Evolutionary conservation across 768 basidiomycete species (phyloP), one percentile per base, ranked within the genome.

Genomic region (Porphyrellus cyaneotinctus): DNA sequence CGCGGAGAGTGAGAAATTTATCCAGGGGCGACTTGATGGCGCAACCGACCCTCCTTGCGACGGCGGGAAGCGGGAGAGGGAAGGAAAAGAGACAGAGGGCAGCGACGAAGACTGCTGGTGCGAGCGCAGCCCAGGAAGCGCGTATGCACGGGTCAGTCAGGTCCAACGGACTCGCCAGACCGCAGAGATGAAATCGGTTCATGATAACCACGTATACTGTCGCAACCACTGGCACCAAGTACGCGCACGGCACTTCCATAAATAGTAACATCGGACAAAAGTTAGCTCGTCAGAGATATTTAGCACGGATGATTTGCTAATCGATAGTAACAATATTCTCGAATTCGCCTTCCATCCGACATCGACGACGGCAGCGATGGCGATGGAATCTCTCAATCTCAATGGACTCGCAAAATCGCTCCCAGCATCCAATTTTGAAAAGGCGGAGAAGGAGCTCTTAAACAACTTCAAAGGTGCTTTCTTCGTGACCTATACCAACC

Each of bases 321-420:
- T 58, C 24, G 13, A 46, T 22, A 20, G 43, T 31, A 26, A 41
- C 50, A 37, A n/a, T 24, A 24, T 31, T 18, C 38, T 24, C 32
- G 20, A n/a, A n/a, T n/a, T n/a, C n/a, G n/a, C n/a, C n/a, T n/a
- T n/a, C n/a, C 48, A 52, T 43, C 24, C 57, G 15, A 36, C 56
- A 2, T 32, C 50, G 32, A 53, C 62, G 43, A 49, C 61, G 43
- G 52, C 61, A 30, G 46, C 47, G 39, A 49, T 45, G 45, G 41
- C 49, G 51, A 87, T 86, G 85, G 86, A 87, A 70, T 85, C 85
- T 10, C 80, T 91, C 68, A 85, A 88, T 70, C 78, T 90, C 62
- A 85, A 87, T 67, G 87, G 84, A 12, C 85, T 91, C 48, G 88
- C 80, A 26, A 87, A 70, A 66, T 89, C 88, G 1, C 78, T 91